These are phyloP conservation scores for Brassica balearica DNA, from an alignment of 441 rosid genomes.

Conservation along the genomic window DNA sequence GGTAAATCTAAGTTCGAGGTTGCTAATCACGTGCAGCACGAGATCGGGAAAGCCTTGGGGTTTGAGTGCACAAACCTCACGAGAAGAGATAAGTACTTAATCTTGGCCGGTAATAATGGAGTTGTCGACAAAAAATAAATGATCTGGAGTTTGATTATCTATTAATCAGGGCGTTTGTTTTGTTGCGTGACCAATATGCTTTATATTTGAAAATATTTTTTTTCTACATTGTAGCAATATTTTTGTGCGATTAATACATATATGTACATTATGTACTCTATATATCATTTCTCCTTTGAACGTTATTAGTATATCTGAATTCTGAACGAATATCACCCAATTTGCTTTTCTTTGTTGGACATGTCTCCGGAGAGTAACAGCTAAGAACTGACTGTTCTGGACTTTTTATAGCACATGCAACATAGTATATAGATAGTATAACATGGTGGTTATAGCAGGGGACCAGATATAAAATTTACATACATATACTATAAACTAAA, in stretches of 20 bases:
- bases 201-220: neutral
- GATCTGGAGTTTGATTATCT: neutral
- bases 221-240: constrained; percentile 13
- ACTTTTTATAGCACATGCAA: neutral
- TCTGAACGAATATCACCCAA: neutral
- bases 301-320: neutral
- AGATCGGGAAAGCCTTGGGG: constrained; percentile 61
- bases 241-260: constrained; percentile 18
- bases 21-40: constrained; percentile 64
- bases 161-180: constrained; percentile 3
- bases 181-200: neutral
- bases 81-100: constrained; percentile 68
- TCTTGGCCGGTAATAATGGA: constrained; percentile 75
- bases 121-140: constrained; percentile 24
- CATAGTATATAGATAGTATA: constrained; percentile 6
- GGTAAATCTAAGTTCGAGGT: constrained; percentile 51
- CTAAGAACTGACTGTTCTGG: neutral
- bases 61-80: constrained; percentile 69
- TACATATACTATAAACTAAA: neutral
- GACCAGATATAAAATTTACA: constrained; percentile 1
- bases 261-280: neutral
- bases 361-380: neutral
- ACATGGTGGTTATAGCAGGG: neutral
- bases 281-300: neutral
- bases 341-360: neutral